Evolutionary conservation across 768 basidiomycete genomes (phyloP).

Genomic region (Hericium coralloides): DNA sequence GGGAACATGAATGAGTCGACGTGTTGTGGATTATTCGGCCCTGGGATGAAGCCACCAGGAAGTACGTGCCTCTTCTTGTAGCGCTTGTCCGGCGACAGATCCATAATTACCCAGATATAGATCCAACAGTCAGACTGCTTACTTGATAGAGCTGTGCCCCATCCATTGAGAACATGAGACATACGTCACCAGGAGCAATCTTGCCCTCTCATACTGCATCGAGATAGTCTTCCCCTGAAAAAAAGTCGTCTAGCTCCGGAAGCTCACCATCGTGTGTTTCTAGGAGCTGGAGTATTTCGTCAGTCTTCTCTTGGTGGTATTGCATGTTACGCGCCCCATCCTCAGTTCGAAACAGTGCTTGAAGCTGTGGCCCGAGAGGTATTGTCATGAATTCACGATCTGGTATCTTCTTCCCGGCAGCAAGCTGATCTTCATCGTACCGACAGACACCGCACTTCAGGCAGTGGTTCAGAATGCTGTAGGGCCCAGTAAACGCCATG

Average conservation of each 20-base stretch:
- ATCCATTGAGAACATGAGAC: constrained; percentile 30
- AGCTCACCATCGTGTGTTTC: too few species aligned
- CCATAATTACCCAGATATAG: constrained; percentile 29
- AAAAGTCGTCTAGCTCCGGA: constrained; percentile 26
- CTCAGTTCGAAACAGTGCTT: too few species aligned
- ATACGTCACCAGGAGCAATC: constrained; percentile 20
- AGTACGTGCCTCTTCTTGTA: constrained; percentile 25
- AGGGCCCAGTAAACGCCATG: too few species aligned
- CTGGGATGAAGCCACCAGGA: constrained; percentile 22
- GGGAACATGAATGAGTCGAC: constrained; percentile 23
- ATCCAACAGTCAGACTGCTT: constrained; percentile 27
- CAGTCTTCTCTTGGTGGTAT: too few species aligned
- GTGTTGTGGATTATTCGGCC: constrained; percentile 26
- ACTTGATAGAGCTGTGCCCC: constrained; percentile 31
- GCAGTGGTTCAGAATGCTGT: too few species aligned
- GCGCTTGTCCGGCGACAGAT: constrained; percentile 19
- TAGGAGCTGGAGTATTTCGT: too few species aligned
- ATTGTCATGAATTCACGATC: too few species aligned
- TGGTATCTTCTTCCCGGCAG: too few species aligned
- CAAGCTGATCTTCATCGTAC: too few species aligned
- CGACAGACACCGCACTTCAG: too few species aligned
- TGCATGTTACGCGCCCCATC: too few species aligned
- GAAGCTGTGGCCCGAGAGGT: too few species aligned
- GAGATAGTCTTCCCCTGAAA: constrained; percentile 20
- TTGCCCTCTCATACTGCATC: constrained; percentile 11